phyloP scores from a whole-genome alignment of 768 basidiomycete genomes.

The Termitomyces sp. region DNA sequence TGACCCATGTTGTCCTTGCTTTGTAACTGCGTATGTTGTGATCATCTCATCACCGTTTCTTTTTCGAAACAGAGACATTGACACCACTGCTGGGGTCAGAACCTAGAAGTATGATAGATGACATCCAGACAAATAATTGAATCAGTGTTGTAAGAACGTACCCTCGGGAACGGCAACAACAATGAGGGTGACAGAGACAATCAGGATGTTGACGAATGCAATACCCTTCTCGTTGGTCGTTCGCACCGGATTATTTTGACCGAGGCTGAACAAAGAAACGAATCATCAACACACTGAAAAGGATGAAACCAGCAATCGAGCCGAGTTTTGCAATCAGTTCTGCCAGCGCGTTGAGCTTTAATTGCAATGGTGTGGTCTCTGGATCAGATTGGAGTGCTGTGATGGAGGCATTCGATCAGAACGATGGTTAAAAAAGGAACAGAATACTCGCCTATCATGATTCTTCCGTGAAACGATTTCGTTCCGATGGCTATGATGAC shows the following conservation, averaged over 20 bases:
- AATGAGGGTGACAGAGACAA: slow-evolving; percentile 84
- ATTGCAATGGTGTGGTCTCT: too few relatives aligned
- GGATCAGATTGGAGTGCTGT: too few relatives aligned
- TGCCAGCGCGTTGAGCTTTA: slow-evolving; percentile 88
- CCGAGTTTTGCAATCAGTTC: slow-evolving; percentile 94
- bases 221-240: slow-evolving; percentile 81
- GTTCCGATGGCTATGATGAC: slow-evolving; percentile 90
- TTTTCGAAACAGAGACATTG: too few relatives aligned
- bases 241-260: slow-evolving; percentile 48
- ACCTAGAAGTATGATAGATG: slow-evolving; percentile 36
- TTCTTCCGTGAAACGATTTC: too few relatives aligned
- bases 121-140: background rate
- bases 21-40: too few relatives aligned
- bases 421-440: too few relatives aligned
- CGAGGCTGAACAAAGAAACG: slow-evolving; percentile 79
- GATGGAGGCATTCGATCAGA: too few relatives aligned
- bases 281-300: slow-evolving; percentile 87
- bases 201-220: slow-evolving; percentile 86
- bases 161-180: slow-evolving; percentile 47
- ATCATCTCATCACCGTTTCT: too few relatives aligned
- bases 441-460: too few relatives aligned
- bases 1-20: background rate
- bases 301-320: too few relatives aligned
- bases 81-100: too few relatives aligned
- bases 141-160: slow-evolving; percentile 20